Evolutionary conservation across 495 filamentous ascomycete genomes (phyloP).

Genomic region (Penicillium subrubescens): DNA sequence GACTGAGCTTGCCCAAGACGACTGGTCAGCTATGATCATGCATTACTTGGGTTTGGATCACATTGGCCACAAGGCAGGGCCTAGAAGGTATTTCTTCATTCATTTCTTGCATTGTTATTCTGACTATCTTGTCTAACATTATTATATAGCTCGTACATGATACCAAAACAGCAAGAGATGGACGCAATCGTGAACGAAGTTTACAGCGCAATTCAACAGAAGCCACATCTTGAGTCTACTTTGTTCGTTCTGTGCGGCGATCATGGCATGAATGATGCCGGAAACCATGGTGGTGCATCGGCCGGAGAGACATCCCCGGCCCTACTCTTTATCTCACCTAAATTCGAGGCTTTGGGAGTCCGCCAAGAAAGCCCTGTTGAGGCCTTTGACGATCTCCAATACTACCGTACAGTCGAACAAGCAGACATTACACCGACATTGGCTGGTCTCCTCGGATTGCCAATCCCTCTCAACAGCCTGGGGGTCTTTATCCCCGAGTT

Average conservation of each 20-base stretch:
- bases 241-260: constrained; percentile 88
- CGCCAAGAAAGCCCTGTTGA: constrained; percentile 44
- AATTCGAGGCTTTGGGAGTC: constrained; percentile 60
- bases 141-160: constrained; percentile 73
- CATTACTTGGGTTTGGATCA: constrained; percentile 97
- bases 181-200: constrained; percentile 77
- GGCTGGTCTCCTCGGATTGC: constrained; percentile 84
- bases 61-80: constrained; percentile 95
- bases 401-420: constrained; percentile 83
- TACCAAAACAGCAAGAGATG: constrained; percentile 93
- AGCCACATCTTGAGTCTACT: constrained; percentile 71
- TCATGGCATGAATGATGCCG: constrained; percentile 98
- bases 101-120: neutral
- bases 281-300: constrained; percentile 93
- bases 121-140: constrained; percentile 14
- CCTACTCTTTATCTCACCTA: constrained; percentile 88
- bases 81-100: constrained; percentile 61
- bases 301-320: constrained; percentile 92
- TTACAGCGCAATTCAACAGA: constrained; percentile 70
- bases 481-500: constrained; percentile 84
- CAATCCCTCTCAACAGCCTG: constrained; percentile 88
- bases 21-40: constrained; percentile 93
- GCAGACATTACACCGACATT: constrained; percentile 90
- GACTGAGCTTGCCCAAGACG: constrained; percentile 68
- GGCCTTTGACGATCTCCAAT: constrained; percentile 62